A percentile compares a stretch with the other conserved stretches of the same genome.
Conservation (phyloP, 2,329 filamentous ascomycete genomes). For the Trichoderma gracile region DNA sequence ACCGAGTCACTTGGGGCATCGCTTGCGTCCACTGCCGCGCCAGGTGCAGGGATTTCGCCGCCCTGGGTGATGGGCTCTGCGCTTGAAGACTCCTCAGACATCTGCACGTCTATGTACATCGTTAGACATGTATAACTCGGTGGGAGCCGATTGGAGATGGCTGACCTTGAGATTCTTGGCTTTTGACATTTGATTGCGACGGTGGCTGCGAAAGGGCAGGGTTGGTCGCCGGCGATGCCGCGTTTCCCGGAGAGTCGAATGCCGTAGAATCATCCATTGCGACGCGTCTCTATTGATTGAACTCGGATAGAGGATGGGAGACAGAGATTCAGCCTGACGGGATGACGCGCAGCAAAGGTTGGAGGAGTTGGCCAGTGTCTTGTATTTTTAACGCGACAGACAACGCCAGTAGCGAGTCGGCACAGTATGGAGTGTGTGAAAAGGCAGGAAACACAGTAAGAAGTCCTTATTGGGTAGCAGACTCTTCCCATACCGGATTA, state of each 20-base stretch:
- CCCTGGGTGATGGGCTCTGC: conserved; percentile 61
- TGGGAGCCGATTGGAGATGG: background rate
- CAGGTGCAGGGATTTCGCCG: conserved; percentile 58
- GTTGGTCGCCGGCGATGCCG: conserved; percentile 58
- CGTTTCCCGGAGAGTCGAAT: conserved; percentile 59
- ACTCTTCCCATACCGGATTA: too few relatives aligned
- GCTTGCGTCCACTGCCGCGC: conserved; percentile 58
- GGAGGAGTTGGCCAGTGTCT: conserved; percentile 15
- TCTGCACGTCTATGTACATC: conserved; percentile 57
- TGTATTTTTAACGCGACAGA: conserved; percentile 21
- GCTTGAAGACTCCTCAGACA: conserved; percentile 54
- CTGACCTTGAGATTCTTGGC: conserved; percentile 51
- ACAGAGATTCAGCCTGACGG: background rate
- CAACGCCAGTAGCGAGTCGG: conserved; percentile 2
- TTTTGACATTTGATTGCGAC: conserved; percentile 47
- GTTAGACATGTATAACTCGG: background rate
- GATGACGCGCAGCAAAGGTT: conserved; percentile 19
- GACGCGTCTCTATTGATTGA: conserved; percentile 17
- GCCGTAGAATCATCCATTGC: conserved; percentile 60
- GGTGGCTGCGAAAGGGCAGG: conserved; percentile 58
- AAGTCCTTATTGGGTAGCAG: background rate
- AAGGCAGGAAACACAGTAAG: background rate
- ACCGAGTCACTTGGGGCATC: conserved; percentile 65
- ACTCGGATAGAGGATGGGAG: background rate
- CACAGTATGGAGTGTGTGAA: background rate